These are phyloP conservation scores for Umbelopsis sp. DNA, from an alignment of 192 early-diverging fungal genomes.

Conservation along the genomic window DNA sequence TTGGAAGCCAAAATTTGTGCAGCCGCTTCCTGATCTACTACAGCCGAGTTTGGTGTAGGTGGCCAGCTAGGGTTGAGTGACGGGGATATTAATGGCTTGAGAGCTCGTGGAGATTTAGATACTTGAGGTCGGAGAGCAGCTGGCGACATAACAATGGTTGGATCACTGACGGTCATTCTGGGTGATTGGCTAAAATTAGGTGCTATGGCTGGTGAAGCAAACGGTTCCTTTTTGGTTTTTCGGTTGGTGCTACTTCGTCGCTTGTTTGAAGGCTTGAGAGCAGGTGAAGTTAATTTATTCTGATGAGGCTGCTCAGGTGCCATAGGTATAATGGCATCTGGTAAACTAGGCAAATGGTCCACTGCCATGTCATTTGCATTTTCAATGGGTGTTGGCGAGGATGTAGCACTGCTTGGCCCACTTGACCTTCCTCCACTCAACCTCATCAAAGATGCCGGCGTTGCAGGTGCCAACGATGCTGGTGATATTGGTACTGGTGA, in stretches of 20 bases:
- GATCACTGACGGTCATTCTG: background rate
- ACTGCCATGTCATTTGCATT: background rate
- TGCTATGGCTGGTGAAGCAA: conserved; percentile 13
- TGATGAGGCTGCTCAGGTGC: background rate
- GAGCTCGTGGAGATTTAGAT: conserved; percentile 32
- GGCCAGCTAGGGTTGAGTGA: conserved; percentile 50
- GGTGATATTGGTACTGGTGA: background rate
- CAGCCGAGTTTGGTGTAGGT: conserved; percentile 4
- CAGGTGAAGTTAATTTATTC: background rate
- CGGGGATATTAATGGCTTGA: conserved; percentile 49
- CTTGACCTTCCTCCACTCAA: conserved; percentile 33
- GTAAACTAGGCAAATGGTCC: conserved; percentile 25
- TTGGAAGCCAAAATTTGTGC: conserved; percentile 45
- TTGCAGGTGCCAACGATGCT: conserved; percentile 55
- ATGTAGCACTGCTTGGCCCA: background rate
- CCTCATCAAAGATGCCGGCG: conserved; percentile 70
- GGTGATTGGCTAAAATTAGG: conserved; percentile 6
- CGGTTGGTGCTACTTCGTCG: background rate
- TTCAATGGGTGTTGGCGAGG: background rate
- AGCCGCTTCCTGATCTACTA: conserved; percentile 34
- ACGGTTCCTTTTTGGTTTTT: background rate
- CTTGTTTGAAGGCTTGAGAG: conserved; percentile 3
- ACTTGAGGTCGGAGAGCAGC: conserved; percentile 28
- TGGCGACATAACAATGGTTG: conserved; percentile 18
- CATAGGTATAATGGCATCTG: conserved; percentile 22